These are phyloP conservation scores for Sistotremastrum suecicum DNA, from an alignment of 768 basidiomycete genomes.

Conservation along the genomic window DNA sequence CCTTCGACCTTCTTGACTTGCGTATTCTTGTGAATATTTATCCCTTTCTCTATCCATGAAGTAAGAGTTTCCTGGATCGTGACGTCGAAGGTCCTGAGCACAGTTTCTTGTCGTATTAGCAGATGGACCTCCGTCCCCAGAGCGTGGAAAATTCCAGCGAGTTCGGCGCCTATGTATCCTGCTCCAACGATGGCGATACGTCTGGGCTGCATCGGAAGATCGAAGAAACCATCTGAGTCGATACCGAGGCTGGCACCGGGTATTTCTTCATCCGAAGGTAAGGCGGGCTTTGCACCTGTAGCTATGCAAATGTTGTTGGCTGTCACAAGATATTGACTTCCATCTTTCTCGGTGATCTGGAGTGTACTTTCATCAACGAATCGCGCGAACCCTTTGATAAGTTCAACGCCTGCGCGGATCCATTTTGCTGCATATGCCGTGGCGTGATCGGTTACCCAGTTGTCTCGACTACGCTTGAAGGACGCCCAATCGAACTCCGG, in stretches of 20 bases:
- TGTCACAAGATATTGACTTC: constrained; percentile 53
- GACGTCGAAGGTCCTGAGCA: constrained; percentile 88
- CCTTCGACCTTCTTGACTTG: constrained; percentile 69
- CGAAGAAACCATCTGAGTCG: constrained; percentile 94
- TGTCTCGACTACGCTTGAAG: constrained; percentile 91
- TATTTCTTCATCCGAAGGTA: constrained; percentile 68
- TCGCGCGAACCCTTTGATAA: constrained; percentile 64
- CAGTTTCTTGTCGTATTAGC: constrained; percentile 78
- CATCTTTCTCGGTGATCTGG: constrained; percentile 58
- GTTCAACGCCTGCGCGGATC: constrained; percentile 74
- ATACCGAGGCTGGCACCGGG: constrained; percentile 88
- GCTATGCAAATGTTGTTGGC: constrained; percentile 74
- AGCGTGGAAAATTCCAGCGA: constrained; percentile 86
- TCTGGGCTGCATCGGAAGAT: constrained; percentile 77
- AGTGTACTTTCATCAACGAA: constrained; percentile 58
- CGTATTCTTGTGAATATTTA: constrained; percentile 71
- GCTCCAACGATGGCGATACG: constrained; percentile 92
- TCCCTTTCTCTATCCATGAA: constrained; percentile 90
- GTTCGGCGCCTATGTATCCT: constrained; percentile 95
- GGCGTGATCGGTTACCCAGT: constrained; percentile 83
- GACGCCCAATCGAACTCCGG: constrained; percentile 76
- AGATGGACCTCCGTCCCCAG: constrained; percentile 88
- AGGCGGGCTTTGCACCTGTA: constrained; percentile 79
- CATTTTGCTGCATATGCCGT: constrained; percentile 87
- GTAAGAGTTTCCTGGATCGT: constrained; percentile 71